Evolutionary conservation across 176 grass and related monocot species (phyloP).

Genomic region (Zizania latifolia): DNA sequence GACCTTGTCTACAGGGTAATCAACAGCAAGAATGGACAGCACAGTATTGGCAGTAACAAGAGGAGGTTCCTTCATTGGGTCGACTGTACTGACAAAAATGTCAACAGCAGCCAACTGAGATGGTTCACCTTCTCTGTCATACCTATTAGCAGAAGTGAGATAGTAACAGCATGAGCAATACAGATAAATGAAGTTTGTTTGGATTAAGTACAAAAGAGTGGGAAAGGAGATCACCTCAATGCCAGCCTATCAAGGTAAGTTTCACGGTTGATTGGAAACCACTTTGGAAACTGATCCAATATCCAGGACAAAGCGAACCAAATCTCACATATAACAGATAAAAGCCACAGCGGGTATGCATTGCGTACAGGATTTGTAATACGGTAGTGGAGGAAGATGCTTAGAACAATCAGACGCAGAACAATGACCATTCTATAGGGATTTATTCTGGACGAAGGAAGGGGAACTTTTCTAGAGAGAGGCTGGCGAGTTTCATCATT

Average conservation of each 20-base stretch:
- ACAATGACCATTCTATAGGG: constrained; percentile 99
- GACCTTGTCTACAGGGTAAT: constrained; percentile 95
- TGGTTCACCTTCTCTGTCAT: constrained; percentile 94
- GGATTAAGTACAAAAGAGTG: constrained; percentile 15
- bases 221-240: constrained; percentile 66
- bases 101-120: constrained; percentile 98
- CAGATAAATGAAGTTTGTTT: constrained; percentile 12
- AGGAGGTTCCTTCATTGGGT: constrained; percentile 97
- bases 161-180: constrained; percentile 12
- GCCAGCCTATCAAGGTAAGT: constrained; percentile 98
- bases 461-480: constrained; percentile 88
- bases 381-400: constrained; percentile 97
- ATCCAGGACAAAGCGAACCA: constrained; percentile 99
- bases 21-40: constrained; percentile 94
- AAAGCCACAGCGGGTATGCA: constrained; percentile 77
- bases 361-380: constrained; percentile 92
- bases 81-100: constrained; percentile 98
- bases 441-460: constrained; percentile 93
- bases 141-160: constrained; percentile 51
- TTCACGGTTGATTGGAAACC: constrained; percentile 96
- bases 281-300: constrained; percentile 99
- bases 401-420: constrained; percentile 79
- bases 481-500: constrained; percentile 98
- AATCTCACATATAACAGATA: constrained; percentile 99
- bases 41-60: constrained; percentile 98